phyloP scores from a whole-genome alignment of 2,329 filamentous ascomycete genomes.

The Botrytis porri region DNA sequence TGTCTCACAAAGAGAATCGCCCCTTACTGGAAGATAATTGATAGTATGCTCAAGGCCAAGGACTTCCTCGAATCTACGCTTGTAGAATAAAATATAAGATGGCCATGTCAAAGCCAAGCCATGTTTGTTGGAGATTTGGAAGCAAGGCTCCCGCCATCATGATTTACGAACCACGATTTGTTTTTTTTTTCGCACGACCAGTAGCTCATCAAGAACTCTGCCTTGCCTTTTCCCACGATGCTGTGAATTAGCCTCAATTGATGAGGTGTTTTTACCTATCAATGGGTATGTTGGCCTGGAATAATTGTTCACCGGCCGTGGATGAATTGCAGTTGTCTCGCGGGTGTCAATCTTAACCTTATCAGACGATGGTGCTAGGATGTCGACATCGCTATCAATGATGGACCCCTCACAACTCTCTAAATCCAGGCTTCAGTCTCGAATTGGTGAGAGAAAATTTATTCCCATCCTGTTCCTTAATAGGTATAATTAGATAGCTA shows the following conservation, averaged over 20 bases:
- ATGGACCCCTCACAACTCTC: neutral
- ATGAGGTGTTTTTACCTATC: neutral
- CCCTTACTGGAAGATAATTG: neutral
- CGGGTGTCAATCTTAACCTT: neutral
- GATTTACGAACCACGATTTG: neutral
- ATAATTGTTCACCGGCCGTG: neutral
- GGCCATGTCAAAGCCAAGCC: neutral
- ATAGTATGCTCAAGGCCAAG: neutral
- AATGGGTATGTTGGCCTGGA: neutral
- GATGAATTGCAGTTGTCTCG: neutral
- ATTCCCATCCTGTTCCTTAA: neutral
- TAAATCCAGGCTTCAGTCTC: neutral
- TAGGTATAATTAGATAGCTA: neutral
- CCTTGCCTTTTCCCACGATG: neutral
- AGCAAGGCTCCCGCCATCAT: neutral
- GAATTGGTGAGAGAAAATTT: neutral
- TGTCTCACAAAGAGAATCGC: slow-evolving; percentile 15
- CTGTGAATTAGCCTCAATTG: neutral
- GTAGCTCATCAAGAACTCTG: neutral
- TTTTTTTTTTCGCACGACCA: neutral
- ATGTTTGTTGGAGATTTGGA: neutral
- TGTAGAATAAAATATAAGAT: neutral
- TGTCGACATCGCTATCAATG: neutral
- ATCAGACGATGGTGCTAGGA: neutral
- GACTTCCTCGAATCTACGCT: neutral